phyloP scores from a whole-genome alignment of 108 stramenopile genomes.

The Nitzschia inconspicua region DNA sequence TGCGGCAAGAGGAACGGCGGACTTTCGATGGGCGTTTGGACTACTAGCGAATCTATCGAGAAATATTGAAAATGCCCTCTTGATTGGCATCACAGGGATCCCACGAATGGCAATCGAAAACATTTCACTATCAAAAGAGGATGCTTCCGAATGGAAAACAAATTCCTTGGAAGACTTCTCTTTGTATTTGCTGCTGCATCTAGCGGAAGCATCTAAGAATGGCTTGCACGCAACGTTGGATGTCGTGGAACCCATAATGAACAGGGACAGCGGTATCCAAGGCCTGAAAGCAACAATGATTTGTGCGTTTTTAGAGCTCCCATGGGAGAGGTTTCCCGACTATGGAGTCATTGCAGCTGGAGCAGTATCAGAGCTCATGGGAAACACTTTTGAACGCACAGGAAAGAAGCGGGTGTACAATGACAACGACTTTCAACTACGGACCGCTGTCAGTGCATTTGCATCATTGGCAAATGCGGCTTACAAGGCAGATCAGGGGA shows the following conservation, averaged over 20 bases:
- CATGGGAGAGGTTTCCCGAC: conserved; percentile 25
- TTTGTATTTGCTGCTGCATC: conserved; percentile 19
- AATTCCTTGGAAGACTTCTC: conserved; percentile 39
- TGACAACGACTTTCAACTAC: conserved; percentile 21
- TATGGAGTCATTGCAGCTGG: conserved; percentile 30
- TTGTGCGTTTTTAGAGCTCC: conserved; percentile 26
- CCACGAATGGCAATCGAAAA: conserved; percentile 23
- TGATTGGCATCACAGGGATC: conserved; percentile 30
- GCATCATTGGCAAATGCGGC: conserved; percentile 23
- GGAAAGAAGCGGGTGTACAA: conserved; percentile 28
- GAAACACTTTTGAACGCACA: conserved; percentile 33
- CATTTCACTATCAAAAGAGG: neutral
- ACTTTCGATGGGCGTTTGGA: conserved; percentile 40
- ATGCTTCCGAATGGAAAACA: conserved; percentile 15
- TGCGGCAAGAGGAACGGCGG: conserved; percentile 27
- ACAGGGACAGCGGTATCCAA: conserved; percentile 20
- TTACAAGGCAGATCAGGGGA: conserved; percentile 22
- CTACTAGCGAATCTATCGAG: conserved; percentile 18
- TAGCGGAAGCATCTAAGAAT: conserved; percentile 5
- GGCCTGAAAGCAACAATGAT: conserved; percentile 37
- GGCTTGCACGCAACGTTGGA: conserved; percentile 8
- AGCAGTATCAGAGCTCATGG: conserved; percentile 30
- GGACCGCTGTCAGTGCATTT: conserved; percentile 28
- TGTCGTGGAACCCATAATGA: conserved; percentile 24
- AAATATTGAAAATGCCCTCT: conserved; percentile 31